Conservation (phyloP, 2,329 filamentous ascomycete species). For the Amylocarpus encephaloides region DNA sequence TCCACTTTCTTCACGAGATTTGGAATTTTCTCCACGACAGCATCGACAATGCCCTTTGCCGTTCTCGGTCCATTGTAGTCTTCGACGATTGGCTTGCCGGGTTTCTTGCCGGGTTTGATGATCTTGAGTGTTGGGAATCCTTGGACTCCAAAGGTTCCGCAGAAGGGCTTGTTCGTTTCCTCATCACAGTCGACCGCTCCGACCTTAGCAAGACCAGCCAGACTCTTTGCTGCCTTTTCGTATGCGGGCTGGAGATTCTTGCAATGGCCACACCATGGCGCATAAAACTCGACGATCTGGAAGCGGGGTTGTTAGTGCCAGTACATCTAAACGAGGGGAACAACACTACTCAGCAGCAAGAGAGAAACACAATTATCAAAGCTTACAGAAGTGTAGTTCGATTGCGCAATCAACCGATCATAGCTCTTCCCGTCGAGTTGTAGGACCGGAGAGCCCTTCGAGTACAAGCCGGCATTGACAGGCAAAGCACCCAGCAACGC, state of each 20-base stretch:
- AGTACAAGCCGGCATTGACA: conserved; percentile 67
- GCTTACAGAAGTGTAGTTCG: conserved; percentile 84
- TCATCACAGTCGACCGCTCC: conserved; percentile 94
- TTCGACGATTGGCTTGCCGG: conserved; percentile 73
- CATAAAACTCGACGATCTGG: conserved; percentile 78
- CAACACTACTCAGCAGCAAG: not conserved
- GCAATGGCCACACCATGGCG: conserved; percentile 97
- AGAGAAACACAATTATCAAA: not conserved
- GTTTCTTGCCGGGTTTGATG: conserved; percentile 75
- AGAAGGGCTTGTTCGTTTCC: conserved; percentile 83
- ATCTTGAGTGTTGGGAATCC: conserved; percentile 97
- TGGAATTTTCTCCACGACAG: conserved; percentile 79
- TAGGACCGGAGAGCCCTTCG: conserved; percentile 79
- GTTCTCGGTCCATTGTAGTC: conserved; percentile 82
- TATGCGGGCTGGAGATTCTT: conserved; percentile 92
- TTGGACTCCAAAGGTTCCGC: conserved; percentile 77
- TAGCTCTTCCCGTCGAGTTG: conserved; percentile 76
- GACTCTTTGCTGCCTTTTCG: conserved; percentile 84
- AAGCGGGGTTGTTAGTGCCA: conserved; percentile 9
- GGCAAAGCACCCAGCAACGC: conserved; percentile 62
- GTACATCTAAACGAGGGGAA: not conserved
- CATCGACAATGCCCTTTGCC: conserved; percentile 82
- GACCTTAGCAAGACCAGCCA: conserved; percentile 89
- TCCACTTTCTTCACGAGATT: conserved; percentile 81
- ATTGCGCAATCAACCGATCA: conserved; percentile 74